Conservation (phyloP, 225 moss, liverwort and hornwort species). For the Bryum argenteum region DNA sequence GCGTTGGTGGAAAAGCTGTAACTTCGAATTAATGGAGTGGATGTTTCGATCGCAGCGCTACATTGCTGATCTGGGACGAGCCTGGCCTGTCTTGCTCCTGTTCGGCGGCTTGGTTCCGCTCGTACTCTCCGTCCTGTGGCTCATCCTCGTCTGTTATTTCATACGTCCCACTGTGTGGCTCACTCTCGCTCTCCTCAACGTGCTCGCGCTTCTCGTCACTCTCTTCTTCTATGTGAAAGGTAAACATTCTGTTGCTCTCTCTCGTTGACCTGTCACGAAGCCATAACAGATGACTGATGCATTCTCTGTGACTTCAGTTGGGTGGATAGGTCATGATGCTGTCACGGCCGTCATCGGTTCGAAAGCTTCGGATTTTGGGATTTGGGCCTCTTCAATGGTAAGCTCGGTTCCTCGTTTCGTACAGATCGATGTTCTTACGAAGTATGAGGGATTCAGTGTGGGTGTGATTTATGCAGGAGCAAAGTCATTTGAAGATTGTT, state of each 20-base stretch:
- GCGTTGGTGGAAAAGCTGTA: too few relatives aligned
- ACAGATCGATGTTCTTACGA: too few relatives aligned
- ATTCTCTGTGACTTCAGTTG: slow-evolving; percentile 45
- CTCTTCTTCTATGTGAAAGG: slow-evolving; percentile 85
- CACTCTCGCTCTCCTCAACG: slow-evolving; percentile 63
- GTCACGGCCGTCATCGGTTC: slow-evolving; percentile 75
- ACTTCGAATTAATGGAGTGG: neutral
- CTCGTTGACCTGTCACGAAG: too few relatives aligned
- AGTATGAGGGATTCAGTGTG: too few relatives aligned
- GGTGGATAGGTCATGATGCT: slow-evolving; percentile 89
- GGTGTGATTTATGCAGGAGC: slow-evolving; percentile 51
- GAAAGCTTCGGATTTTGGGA: slow-evolving; percentile 36
- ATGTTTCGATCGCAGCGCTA: slow-evolving; percentile 66
- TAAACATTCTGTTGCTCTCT: neutral
- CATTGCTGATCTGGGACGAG: slow-evolving; percentile 74
- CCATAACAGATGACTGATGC: too few relatives aligned
- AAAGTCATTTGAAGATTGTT: slow-evolving; percentile 73
- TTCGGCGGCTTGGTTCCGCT: slow-evolving; percentile 86
- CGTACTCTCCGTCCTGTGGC: slow-evolving; percentile 68
- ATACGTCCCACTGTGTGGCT: slow-evolving; percentile 69
- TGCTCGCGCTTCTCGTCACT: slow-evolving; percentile 70
- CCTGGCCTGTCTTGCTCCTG: slow-evolving; percentile 86
- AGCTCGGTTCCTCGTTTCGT: neutral
- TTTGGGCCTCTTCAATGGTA: slow-evolving; percentile 54
- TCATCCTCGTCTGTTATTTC: slow-evolving; percentile 71